Evolutionary conservation across 129 eudicot species (phyloP).

Genomic region (Flaveria linearis): DNA sequence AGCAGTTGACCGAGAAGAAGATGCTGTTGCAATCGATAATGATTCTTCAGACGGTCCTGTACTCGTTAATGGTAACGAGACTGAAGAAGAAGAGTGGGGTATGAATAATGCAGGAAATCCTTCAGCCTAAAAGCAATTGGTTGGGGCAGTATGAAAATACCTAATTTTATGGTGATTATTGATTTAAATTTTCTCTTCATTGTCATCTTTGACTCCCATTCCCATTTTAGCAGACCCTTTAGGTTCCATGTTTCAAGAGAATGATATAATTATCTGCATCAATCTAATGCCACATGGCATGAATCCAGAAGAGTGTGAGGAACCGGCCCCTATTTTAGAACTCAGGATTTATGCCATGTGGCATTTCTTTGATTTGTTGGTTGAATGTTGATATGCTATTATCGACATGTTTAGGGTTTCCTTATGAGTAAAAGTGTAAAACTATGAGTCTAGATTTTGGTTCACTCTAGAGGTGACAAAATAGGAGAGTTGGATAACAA

Average conservation of each 20-base stretch:
- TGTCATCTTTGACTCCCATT: conserved; percentile 49
- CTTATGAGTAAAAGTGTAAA: conserved; percentile 5
- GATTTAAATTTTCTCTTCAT: conserved; percentile 50
- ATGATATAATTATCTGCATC: neutral
- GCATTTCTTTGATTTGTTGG: neutral
- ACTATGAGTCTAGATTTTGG: neutral
- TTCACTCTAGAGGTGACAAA: neutral
- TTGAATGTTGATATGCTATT: neutral
- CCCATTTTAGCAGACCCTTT: conserved; percentile 32
- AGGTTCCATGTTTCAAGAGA: conserved; percentile 21
- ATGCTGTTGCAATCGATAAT: conserved; percentile 72
- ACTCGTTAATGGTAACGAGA: conserved; percentile 86
- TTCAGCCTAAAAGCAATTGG: conserved; percentile 98
- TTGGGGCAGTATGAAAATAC: conserved; percentile 86
- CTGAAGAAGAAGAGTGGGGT: conserved; percentile 94
- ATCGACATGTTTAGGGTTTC: neutral
- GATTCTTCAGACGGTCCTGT: conserved; percentile 93
- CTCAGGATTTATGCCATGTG: neutral
- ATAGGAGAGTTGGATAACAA: neutral
- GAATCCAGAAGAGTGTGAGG: neutral
- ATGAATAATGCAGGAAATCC: conserved; percentile 94
- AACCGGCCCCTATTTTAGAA: neutral
- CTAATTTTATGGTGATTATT: conserved; percentile 81
- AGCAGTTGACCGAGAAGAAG: conserved; percentile 41
- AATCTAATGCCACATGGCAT: neutral